These are phyloP conservation scores for Aspergillus sojae DNA, from an alignment of 2,329 filamentous ascomycete species.

Conservation along the genomic window DNA sequence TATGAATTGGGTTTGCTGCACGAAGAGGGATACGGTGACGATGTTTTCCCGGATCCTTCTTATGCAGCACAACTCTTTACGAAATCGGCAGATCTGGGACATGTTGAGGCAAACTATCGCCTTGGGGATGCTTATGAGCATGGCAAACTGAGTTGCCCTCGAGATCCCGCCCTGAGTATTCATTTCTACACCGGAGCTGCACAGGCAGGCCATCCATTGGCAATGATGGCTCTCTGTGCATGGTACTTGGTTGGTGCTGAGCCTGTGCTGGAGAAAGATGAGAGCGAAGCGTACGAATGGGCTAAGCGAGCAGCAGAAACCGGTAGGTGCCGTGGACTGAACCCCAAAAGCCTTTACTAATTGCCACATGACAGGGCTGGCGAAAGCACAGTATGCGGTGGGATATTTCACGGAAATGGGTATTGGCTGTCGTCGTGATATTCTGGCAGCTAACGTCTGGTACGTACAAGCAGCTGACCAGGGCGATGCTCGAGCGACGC, in stretches of 20 bases:
- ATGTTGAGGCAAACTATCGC: constrained; percentile 80
- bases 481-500: constrained; percentile 86
- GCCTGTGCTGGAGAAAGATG: constrained; percentile 89
- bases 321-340: constrained; percentile 59
- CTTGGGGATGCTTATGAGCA: constrained; percentile 98
- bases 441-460: constrained; percentile 97
- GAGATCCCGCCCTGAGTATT: constrained; percentile 88
- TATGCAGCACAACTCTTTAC: constrained; percentile 95
- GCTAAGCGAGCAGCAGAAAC: constrained; percentile 81
- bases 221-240: constrained; percentile 98
- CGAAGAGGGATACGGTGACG: constrained; percentile 89
- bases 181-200: constrained; percentile 97
- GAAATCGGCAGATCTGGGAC: constrained; percentile 87
- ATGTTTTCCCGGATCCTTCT: constrained; percentile 85
- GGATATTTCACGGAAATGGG: constrained; percentile 99
- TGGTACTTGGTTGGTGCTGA: constrained; percentile 98
- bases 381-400: constrained; percentile 85
- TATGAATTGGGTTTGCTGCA: constrained; percentile 89
- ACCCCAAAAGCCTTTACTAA: background rate
- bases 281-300: constrained; percentile 96
- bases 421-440: constrained; percentile 89
- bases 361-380: constrained; percentile 39
- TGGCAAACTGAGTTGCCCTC: constrained; percentile 81
- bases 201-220: constrained; percentile 76
- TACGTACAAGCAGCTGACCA: constrained; percentile 94